Conservation (phyloP, 306 rosid genomes). For the Senna tora region DNA sequence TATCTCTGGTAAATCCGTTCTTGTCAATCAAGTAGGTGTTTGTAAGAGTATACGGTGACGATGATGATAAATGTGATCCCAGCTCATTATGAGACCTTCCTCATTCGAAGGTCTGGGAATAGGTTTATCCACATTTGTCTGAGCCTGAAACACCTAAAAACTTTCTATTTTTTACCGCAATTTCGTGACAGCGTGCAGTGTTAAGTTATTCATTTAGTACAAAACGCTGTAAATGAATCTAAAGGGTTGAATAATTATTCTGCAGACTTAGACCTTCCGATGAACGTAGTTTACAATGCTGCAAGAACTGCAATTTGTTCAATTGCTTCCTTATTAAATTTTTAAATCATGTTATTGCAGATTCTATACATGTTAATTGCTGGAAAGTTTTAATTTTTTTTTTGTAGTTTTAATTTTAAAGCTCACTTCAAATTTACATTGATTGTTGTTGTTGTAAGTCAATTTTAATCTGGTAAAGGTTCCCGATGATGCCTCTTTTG, state of each 20-base stretch:
- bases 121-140: conserved; percentile 48
- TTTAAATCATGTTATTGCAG: background rate
- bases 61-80: conserved; percentile 53
- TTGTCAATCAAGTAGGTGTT: background rate
- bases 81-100: conserved; percentile 55
- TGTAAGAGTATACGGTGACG: background rate
- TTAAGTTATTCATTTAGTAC: background rate
- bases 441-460: background rate
- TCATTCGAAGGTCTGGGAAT: conserved; percentile 41
- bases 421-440: background rate
- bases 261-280: no score
- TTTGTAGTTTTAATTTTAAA: background rate
- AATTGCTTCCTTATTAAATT: background rate
- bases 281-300: background rate
- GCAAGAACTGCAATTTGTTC: background rate
- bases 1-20: background rate
- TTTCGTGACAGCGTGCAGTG: background rate
- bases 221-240: no score
- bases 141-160: conserved; percentile 20
- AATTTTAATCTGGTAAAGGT: background rate
- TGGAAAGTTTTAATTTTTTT: background rate
- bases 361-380: background rate
- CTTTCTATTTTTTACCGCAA: background rate
- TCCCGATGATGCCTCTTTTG: conserved; percentile 43
- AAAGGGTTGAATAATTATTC: no score